Evolutionary conservation across 352 stramenopile genomes (phyloP), one percentile per base, ranked within the genome.

Genomic region (Globisporangium takayamanum): DNA sequence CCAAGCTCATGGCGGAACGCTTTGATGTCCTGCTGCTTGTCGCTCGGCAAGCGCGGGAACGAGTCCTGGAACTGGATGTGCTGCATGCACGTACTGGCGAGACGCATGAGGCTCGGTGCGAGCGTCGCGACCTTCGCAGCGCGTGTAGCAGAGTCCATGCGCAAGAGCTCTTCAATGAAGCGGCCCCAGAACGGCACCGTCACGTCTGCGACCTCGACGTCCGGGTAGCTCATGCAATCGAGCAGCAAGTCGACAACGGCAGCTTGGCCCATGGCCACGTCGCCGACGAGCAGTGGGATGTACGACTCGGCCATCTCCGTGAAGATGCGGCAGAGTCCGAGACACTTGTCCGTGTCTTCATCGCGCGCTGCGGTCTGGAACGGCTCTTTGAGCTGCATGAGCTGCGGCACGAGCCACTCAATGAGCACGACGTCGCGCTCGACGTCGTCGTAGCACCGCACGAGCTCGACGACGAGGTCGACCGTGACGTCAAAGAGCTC

Each of bases 241-340:
- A 92, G 62, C n/a, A 96, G 68, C 42, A 94, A 67, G 50, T 95
- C 80, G 7, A 95, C 82, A 1, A 96, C 69, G 10, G 74, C 68
- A 4, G 70, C 69, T 58, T 94, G 77, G 20, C 78, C 63, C 60
- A 87, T 69, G 26, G 76, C 71, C 22, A 77, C 70, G 25, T 81
- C 76, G 2, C 75, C 70, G n/a, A 96, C 41, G 10, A 96, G 65
- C 52, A 96, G 51, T 37, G 84, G 66, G 50, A 97, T 71, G 67
- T 94, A 96, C 15, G 78, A 78, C 50, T 97, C 89, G 11, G 77
- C 83, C 69, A 95, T 91, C 60, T 97, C 89, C 0, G 89, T 96
- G 58, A 97, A 97, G 46, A 97, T 79, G 15, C 88, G 76, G 58
- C 85, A 94, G 5, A 97, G 70, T 0, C 84, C 85, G 14, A 88